Evolutionary conservation across 2,329 filamentous ascomycete species (phyloP), one percentile per base, ranked within the genome.

Genomic region (Bisporella sp.): DNA sequence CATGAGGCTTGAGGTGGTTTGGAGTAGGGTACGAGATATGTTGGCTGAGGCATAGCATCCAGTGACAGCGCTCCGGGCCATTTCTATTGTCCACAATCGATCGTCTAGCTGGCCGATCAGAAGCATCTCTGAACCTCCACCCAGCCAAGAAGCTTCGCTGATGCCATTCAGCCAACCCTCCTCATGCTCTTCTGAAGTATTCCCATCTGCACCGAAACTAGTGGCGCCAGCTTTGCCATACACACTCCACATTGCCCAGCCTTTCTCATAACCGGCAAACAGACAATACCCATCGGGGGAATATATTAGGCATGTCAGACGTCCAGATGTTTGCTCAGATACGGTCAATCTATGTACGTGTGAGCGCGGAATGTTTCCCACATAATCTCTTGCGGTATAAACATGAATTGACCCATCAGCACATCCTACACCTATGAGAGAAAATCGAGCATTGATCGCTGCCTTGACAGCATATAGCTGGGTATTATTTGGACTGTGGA

Each of bases 161-260:
- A 96, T 76, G 4, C 91, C 89, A 5, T 78, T 76, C n/a, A 97
- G 74, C 89, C 92, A 97, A 42, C 80, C 77, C 64, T 99, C 92
- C 31, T 77, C 78, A 61, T 93, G 92, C 5, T 71, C 70, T 45
- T 77, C 71, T 2, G 84, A 81, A 37, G 89, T 73, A 2, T 71
- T 69, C 30, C 74, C 72, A 60, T 95, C 87, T 9, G 80, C 76
- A 5, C 78, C 76, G 65, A 97, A 97, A 64, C 89, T 96, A 59
- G 82, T 89, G 49, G 86, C 90, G 11, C 90, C 85, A 2, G 85
- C 78, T 67, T 96, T 96, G 33, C 93, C 93, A 68, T 95, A 99
- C 37, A 97, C 93, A 66, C 92, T 97, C 92, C 92, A 99, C 44
- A 84, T 92, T 4, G 88, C 86, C 93, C 93, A 99, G 1, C 93